Evolutionary conservation across 495 filamentous ascomycete genomes (phyloP).

Genomic region (Penicillium arizonense): DNA sequence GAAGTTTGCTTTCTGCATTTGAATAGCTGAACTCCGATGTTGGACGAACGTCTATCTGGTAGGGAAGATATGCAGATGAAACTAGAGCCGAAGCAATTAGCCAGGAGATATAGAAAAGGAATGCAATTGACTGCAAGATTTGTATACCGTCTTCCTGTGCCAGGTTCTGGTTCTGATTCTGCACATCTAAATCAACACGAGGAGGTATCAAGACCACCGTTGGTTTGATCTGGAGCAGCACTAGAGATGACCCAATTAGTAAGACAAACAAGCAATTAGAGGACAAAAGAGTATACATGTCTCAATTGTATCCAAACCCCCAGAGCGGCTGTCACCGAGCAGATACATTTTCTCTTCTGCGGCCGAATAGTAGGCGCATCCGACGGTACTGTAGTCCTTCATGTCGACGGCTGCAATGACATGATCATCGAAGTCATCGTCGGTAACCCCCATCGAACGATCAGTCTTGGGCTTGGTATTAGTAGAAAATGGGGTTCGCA

Average conservation of each 20-base stretch:
- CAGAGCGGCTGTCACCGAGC: constrained; percentile 75
- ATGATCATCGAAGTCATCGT: constrained; percentile 63
- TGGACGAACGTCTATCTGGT: constrained; percentile 70
- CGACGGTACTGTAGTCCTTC: constrained; percentile 67
- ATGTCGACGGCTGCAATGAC: constrained; percentile 84
- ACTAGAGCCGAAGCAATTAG: constrained; percentile 17
- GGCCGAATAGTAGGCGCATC: constrained; percentile 84
- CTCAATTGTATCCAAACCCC: constrained; percentile 69
- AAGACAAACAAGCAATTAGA: neutral
- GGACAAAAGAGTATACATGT: constrained; percentile 45
- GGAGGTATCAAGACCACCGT: constrained; percentile 76
- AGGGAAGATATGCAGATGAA: constrained; percentile 53
- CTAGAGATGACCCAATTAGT: constrained; percentile 27
- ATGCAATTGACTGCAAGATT: too few relatives aligned
- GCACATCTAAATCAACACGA: constrained; percentile 58
- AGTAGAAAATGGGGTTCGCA: constrained; percentile 10
- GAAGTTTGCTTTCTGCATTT: constrained; percentile 64
- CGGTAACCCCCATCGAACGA: constrained; percentile 9
- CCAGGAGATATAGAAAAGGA: neutral
- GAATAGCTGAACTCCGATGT: constrained; percentile 77
- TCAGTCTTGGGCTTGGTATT: constrained; percentile 4
- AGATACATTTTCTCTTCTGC: constrained; percentile 73
- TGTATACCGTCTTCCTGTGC: constrained; percentile 28
- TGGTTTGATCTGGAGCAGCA: constrained; percentile 75
- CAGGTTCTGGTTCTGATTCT: constrained; percentile 16